Evolutionary conservation across 1,284 basidiomycete species (phyloP).

Genomic region (Ceratobasidium sp.): DNA sequence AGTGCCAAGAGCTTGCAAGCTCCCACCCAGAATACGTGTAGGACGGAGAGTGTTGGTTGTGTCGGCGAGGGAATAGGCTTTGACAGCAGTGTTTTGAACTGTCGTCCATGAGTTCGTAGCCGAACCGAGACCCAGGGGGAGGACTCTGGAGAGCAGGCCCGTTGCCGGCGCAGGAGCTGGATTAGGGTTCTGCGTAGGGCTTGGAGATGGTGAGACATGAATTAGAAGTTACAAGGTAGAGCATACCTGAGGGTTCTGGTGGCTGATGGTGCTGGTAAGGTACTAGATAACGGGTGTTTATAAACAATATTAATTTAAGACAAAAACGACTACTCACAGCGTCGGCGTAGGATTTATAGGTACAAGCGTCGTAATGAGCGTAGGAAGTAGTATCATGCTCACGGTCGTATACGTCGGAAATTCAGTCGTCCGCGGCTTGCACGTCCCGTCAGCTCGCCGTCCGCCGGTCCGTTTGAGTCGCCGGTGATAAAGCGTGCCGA

Average conservation of each 20-base stretch:
- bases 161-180: background rate
- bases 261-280: background rate
- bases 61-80: slow-evolving; percentile 16
- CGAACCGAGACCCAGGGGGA: slow-evolving; percentile 24
- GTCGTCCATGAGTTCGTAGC: slow-evolving; percentile 32
- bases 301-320: background rate
- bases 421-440: slow-evolving; percentile 8
- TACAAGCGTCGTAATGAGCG: background rate
- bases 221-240: background rate
- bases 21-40: slow-evolving; percentile 22
- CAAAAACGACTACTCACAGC: background rate
- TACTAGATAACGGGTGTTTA: background rate
- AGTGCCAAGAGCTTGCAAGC: background rate
- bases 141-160: slow-evolving; percentile 16
- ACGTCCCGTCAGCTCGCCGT: slow-evolving; percentile 8
- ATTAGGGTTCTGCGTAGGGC: background rate
- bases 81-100: background rate
- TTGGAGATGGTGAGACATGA: background rate
- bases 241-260: slow-evolving; percentile 1
- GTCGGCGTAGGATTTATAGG: background rate
- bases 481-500: slow-evolving; percentile 20
- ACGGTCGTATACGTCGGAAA: slow-evolving; percentile 15
- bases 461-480: slow-evolving; percentile 19
- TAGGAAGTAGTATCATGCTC: background rate
- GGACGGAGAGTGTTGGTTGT: slow-evolving; percentile 27